A percentile compares a stretch with the other conserved stretches of the same genome.
Conservation (phyloP, 805 yeast genomes). For the Teunomyces cretensis region DNA sequence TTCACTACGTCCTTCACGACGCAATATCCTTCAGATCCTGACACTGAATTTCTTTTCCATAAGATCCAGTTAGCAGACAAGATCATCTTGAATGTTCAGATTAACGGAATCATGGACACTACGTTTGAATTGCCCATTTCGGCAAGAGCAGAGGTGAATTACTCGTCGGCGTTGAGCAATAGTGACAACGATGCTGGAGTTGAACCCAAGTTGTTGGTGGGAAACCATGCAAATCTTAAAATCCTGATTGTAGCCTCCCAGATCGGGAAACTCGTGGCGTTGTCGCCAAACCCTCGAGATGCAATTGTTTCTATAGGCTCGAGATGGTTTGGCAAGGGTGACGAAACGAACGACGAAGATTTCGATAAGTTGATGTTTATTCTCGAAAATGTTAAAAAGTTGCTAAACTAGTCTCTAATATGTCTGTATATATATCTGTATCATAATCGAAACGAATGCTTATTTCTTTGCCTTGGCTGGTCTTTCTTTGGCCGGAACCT, state of each 20-base stretch:
- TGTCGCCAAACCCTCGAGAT: conserved; percentile 33
- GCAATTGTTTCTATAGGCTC: conserved; percentile 47
- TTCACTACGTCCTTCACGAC: conserved; percentile 9
- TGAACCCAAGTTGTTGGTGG: conserved; percentile 48
- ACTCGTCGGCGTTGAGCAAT: conserved; percentile 2
- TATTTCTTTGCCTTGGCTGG: conserved; percentile 42
- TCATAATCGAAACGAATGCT: neutral
- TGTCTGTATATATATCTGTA: neutral
- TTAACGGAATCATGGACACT: conserved; percentile 49
- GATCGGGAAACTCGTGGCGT: conserved; percentile 42
- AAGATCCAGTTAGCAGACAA: conserved; percentile 37
- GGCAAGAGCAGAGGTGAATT: conserved; percentile 18
- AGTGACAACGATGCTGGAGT: conserved; percentile 28
- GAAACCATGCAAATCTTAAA: conserved; percentile 47
- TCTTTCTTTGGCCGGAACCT: conserved; percentile 62
- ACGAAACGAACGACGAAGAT: conserved; percentile 30
- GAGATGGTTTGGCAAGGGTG: conserved; percentile 44
- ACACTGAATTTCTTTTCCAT: conserved; percentile 18
- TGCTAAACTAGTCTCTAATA: neutral
- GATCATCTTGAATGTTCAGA: conserved; percentile 36
- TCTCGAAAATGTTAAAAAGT: conserved; percentile 23
- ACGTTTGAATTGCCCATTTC: conserved; percentile 37
- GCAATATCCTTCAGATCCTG: conserved; percentile 2
- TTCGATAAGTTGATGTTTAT: conserved; percentile 48
- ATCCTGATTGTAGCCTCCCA: conserved; percentile 50